phyloP scores from a whole-genome alignment of 2,329 filamentous ascomycete genomes.

The Fusarium globosum region DNA sequence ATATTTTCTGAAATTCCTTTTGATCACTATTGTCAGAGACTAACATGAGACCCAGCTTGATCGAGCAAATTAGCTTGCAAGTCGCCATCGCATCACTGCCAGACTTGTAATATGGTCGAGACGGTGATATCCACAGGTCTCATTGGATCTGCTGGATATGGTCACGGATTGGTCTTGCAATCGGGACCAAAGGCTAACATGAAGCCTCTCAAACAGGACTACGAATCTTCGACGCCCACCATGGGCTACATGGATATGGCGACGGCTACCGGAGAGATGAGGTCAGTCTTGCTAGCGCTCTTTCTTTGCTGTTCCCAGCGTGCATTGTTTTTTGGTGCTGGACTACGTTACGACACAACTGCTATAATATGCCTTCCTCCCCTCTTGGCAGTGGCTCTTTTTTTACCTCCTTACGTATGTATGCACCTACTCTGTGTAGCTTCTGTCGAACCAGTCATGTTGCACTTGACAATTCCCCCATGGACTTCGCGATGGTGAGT shows the following conservation, averaged over 20 bases:
- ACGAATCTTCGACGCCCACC: conserved; percentile 64
- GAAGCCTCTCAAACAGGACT: conserved; percentile 59
- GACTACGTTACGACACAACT: neutral
- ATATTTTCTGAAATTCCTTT: neutral
- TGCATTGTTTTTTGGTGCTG: neutral
- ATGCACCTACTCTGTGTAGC: neutral
- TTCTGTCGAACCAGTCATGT: neutral
- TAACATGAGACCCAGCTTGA: conserved; percentile 7
- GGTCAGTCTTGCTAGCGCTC: conserved; percentile 55
- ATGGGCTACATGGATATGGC: conserved; percentile 66
- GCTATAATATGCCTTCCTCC: neutral
- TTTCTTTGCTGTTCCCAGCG: conserved; percentile 28
- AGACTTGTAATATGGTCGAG: neutral
- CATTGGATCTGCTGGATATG: neutral
- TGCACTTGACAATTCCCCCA: conserved; percentile 6
- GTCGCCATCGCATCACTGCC: neutral
- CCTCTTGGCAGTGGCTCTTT: neutral
- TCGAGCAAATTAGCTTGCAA: neutral
- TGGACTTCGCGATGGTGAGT: conserved; percentile 6
- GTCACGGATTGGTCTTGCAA: conserved; percentile 8
- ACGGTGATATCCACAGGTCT: conserved; percentile 10
- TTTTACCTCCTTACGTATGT: neutral
- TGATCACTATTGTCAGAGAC: conserved; percentile 1
- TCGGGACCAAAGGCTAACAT: conserved; percentile 36
- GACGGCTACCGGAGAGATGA: conserved; percentile 62